Evolutionary conservation across 169 alveolate species (phyloP).

Genomic region (Babesia microti): DNA sequence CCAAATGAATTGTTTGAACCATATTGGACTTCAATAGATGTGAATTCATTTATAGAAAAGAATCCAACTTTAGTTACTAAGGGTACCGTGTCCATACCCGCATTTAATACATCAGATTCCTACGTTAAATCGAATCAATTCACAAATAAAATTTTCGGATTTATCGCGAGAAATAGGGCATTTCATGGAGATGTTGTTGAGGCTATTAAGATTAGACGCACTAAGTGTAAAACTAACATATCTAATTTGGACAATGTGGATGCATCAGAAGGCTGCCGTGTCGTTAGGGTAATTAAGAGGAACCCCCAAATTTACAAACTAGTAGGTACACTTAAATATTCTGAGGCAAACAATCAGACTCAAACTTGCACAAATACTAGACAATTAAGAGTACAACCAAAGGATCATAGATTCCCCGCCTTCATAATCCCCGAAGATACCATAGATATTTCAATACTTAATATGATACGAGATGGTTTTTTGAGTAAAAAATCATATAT

Average conservation of each 20-base stretch:
- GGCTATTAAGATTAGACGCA: constrained; percentile 30
- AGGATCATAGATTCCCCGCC: constrained; percentile 40
- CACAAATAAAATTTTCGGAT: constrained; percentile 44
- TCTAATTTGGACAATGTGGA: neutral
- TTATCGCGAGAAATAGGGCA: constrained; percentile 61
- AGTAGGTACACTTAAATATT: constrained; percentile 12
- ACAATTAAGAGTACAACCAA: constrained; percentile 35
- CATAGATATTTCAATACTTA: constrained; percentile 1
- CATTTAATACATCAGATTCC: constrained; percentile 34
- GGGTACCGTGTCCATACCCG: constrained; percentile 42
- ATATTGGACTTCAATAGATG: constrained; percentile 23
- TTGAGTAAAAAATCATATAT: constrained; percentile 1
- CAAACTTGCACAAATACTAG: constrained; percentile 1
- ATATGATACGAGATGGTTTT: neutral
- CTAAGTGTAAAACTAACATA: no score
- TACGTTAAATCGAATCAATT: constrained; percentile 4
- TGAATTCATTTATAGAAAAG: constrained; percentile 6
- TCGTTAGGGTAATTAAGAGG: constrained; percentile 11
- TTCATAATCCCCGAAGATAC: constrained; percentile 10
- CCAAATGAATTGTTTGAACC: constrained; percentile 13
- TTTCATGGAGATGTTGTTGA: constrained; percentile 58
- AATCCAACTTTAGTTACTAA: constrained; percentile 26
- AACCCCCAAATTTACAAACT: constrained; percentile 14
- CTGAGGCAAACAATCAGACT: constrained; percentile 1
- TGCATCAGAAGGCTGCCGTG: constrained; percentile 19